These are phyloP conservation scores for Orbilia quercus DNA, from an alignment of 2,329 filamentous ascomycete species.

Conservation along the genomic window DNA sequence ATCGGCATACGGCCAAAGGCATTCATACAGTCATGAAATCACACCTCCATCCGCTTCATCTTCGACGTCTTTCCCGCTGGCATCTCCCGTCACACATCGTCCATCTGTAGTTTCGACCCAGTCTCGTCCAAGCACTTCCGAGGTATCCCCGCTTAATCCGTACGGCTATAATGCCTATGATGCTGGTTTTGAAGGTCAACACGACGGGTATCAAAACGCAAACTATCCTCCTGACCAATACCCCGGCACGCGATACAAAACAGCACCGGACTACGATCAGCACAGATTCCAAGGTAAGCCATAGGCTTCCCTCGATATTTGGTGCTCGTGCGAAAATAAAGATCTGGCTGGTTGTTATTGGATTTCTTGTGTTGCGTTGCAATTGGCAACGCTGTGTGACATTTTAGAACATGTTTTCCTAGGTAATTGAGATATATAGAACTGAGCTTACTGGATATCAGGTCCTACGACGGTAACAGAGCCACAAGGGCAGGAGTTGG, in stretches of 20 bases:
- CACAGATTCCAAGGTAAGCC: slow-evolving; percentile 56
- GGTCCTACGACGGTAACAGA: slow-evolving; percentile 59
- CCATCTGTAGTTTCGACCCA: slow-evolving; percentile 12
- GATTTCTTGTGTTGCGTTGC: slow-evolving; percentile 56
- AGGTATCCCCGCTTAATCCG: slow-evolving; percentile 34
- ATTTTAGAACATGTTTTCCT: slow-evolving; percentile 44
- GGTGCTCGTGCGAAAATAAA: slow-evolving; percentile 48
- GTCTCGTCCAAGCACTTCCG: slow-evolving; percentile 34
- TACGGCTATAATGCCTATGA: slow-evolving; percentile 51
- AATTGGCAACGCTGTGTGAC: slow-evolving; percentile 43
- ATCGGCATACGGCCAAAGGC: slow-evolving; percentile 31
- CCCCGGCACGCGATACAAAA: slow-evolving; percentile 32
- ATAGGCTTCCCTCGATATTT: slow-evolving; percentile 57
- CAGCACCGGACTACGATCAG: slow-evolving; percentile 48
- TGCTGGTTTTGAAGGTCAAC: slow-evolving; percentile 36
- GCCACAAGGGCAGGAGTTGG: slow-evolving; percentile 53
- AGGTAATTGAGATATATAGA: slow-evolving; percentile 51
- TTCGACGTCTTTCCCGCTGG: slow-evolving; percentile 40
- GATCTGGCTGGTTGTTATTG: slow-evolving; percentile 51
- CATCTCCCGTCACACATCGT: slow-evolving; percentile 42
- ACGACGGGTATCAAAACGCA: slow-evolving; percentile 37
- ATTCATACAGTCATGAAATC: slow-evolving; percentile 36
- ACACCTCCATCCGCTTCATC: slow-evolving; percentile 45
- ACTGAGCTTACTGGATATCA: slow-evolving; percentile 56
- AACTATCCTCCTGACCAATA: slow-evolving; percentile 39